A percentile compares a stretch with the other conserved stretches of the same genome.
Evolutionary conservation across 192 early-diverging fungal genomes (phyloP).

Genomic region (Umbelopsis vinacea): DNA sequence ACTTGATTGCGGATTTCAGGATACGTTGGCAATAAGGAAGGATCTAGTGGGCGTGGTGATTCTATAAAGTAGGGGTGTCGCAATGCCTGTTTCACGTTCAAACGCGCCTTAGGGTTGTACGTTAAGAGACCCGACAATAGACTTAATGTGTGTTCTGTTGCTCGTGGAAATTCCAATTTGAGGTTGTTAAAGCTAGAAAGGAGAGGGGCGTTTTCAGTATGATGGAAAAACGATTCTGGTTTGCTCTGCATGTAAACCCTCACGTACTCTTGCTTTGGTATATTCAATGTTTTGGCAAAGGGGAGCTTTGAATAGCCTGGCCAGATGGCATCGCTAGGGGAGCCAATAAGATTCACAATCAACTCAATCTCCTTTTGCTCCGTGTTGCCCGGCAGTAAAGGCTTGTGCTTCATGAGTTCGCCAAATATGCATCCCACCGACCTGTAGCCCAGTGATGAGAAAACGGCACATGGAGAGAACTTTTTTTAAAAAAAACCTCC

Average conservation of each 20-base stretch:
- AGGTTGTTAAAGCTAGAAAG: slow-evolving; percentile 59
- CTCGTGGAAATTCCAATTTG: slow-evolving; percentile 55
- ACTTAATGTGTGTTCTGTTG: slow-evolving; percentile 54
- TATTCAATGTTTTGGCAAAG: slow-evolving; percentile 54
- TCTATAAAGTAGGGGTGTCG: slow-evolving; percentile 79
- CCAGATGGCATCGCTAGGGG: slow-evolving; percentile 78
- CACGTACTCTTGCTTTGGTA: slow-evolving; percentile 59
- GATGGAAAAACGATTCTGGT: neutral
- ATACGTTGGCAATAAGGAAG: slow-evolving; percentile 57
- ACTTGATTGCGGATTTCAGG: slow-evolving; percentile 58
- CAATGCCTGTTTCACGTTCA: slow-evolving; percentile 68
- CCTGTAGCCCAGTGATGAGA: slow-evolving; percentile 35
- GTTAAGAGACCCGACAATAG: slow-evolving; percentile 74
- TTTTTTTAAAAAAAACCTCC: too few relatives aligned
- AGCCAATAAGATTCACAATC: slow-evolving; percentile 77
- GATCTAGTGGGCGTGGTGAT: slow-evolving; percentile 56
- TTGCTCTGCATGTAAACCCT: too few relatives aligned
- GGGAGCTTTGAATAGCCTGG: slow-evolving; percentile 75
- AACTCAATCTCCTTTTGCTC: slow-evolving; percentile 76
- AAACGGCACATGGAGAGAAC: too few relatives aligned
- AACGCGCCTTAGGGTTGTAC: slow-evolving; percentile 71
- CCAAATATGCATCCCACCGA: slow-evolving; percentile 85
- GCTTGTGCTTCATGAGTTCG: slow-evolving; percentile 73
- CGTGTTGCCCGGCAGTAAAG: slow-evolving; percentile 82
- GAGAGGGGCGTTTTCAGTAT: neutral